A percentile compares a stretch with the other conserved stretches of the same genome.
phyloP scores from a whole-genome alignment of 2,329 filamentous ascomycete species.

The Apiospora phragmitis region DNA sequence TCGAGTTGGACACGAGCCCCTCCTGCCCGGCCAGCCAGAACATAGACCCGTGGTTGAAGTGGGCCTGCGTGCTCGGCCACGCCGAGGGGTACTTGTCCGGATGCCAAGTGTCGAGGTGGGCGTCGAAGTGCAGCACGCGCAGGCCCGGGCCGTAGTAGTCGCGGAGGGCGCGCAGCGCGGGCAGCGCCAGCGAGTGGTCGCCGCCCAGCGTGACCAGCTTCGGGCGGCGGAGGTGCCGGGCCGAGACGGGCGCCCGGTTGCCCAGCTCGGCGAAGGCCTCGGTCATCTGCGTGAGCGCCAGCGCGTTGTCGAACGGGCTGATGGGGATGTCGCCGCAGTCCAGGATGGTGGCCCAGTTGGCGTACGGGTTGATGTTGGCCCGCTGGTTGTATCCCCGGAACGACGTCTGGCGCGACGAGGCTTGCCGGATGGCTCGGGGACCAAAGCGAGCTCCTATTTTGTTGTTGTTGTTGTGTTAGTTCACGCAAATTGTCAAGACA shows the following conservation, averaged over 20 bases:
- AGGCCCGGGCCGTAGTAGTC: constrained; percentile 62
- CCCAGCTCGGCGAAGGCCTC: constrained; percentile 74
- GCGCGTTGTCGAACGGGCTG: constrained; percentile 80
- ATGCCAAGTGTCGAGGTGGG: constrained; percentile 83
- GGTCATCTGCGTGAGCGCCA: constrained; percentile 83
- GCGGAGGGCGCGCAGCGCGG: constrained; percentile 66
- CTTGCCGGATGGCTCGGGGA: constrained; percentile 82
- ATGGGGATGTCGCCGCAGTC: constrained; percentile 93
- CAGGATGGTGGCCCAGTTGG: constrained; percentile 73
- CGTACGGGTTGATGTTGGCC: constrained; percentile 81
- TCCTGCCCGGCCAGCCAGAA: constrained; percentile 87
- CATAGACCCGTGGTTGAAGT: constrained; percentile 88
- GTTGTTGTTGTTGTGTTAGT: not conserved
- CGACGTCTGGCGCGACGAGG: constrained; percentile 76
- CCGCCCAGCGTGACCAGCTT: constrained; percentile 71
- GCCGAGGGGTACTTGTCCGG: constrained; percentile 76
- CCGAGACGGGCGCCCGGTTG: constrained; percentile 35
- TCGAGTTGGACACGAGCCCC: constrained; percentile 72
- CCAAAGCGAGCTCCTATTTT: constrained; percentile 73
- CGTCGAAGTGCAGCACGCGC: constrained; percentile 75
- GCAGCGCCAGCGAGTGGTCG: constrained; percentile 71
- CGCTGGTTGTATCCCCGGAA: constrained; percentile 82
- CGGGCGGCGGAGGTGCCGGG: constrained; percentile 37
- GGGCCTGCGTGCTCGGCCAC: constrained; percentile 69
- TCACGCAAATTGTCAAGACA: too few relatives aligned